These are phyloP conservation scores for Oryza rufipogon DNA, from an alignment of 176 grass and related monocot genomes.

Conservation along the genomic window DNA sequence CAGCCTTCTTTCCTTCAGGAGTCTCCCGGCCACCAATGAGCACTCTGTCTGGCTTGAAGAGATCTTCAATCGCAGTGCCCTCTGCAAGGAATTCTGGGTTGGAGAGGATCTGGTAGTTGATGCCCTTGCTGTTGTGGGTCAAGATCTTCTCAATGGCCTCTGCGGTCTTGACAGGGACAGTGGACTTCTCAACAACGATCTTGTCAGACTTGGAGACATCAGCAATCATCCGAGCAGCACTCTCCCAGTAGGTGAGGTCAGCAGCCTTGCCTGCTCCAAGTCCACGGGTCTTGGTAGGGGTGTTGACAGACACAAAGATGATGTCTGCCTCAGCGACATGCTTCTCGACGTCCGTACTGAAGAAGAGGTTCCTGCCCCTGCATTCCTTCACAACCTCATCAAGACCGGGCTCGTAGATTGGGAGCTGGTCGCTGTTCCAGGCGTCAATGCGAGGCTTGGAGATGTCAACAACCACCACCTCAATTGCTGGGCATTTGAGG, in stretches of 20 bases:
- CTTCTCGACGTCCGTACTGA: slow-evolving; percentile 83
- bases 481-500: slow-evolving; percentile 79
- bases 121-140: slow-evolving; percentile 90
- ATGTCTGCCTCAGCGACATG: slow-evolving; percentile 79
- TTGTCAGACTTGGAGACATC: slow-evolving; percentile 92
- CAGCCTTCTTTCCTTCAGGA: slow-evolving; percentile 65
- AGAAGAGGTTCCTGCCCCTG: slow-evolving; percentile 85
- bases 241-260: slow-evolving; percentile 94
- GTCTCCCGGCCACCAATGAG: slow-evolving; percentile 88
- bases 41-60: slow-evolving; percentile 84
- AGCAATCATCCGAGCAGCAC: slow-evolving; percentile 86
- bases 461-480: slow-evolving; percentile 79
- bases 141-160: slow-evolving; percentile 93
- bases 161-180: slow-evolving; percentile 89
- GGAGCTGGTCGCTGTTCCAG: slow-evolving; percentile 88
- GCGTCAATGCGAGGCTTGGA: slow-evolving; percentile 68
- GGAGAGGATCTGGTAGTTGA: slow-evolving; percentile 93
- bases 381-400: slow-evolving; percentile 89
- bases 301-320: slow-evolving; percentile 91
- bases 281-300: slow-evolving; percentile 91
- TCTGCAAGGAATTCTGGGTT: slow-evolving; percentile 87
- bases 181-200: slow-evolving; percentile 94
- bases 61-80: slow-evolving; percentile 74
- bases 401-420: slow-evolving; percentile 80
- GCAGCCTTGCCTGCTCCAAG: slow-evolving; percentile 96